Evolutionary conservation across 345 rosid genomes (phyloP).

Genomic region (Aquilaria sinensis): DNA sequence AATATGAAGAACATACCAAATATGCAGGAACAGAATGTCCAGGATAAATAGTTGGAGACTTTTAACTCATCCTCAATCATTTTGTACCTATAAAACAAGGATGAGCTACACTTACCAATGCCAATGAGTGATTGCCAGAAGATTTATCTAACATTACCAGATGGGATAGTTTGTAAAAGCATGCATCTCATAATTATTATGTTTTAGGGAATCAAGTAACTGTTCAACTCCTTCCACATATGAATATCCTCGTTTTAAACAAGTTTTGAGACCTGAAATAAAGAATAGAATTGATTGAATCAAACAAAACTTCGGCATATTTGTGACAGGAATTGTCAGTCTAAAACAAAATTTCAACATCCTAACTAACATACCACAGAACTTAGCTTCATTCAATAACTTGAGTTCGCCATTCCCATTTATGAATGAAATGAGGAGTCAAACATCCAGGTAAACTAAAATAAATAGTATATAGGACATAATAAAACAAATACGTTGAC

Average conservation of each 20-base stretch:
- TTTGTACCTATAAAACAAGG: slow-evolving; percentile 43
- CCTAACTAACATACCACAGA: no score
- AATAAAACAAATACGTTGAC: no score
- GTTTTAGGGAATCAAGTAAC: slow-evolving; percentile 50
- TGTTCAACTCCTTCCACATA: slow-evolving; percentile 72
- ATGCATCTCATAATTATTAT: slow-evolving; percentile 72
- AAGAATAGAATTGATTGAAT: slow-evolving; percentile 2
- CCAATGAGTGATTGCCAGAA: background rate
- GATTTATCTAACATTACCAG: slow-evolving; percentile 38
- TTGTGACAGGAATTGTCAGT: no score
- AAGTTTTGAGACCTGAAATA: slow-evolving; percentile 65
- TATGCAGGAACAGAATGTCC: slow-evolving; percentile 87
- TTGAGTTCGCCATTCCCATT: no score
- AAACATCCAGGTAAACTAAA: no score
- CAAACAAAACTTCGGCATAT: no score
- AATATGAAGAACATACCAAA: slow-evolving; percentile 34
- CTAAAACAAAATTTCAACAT: no score
- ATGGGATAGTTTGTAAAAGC: slow-evolving; percentile 89
- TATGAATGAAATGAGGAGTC: no score
- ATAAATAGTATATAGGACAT: no score
- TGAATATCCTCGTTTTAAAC: slow-evolving; percentile 64
- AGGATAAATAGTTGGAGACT: slow-evolving; percentile 69
- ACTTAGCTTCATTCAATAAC: no score
- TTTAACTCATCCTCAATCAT: slow-evolving; percentile 73
- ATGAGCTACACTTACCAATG: background rate